phyloP scores from a whole-genome alignment of 441 rosid species.

The Euphorbia schlechtendalii region DNA sequence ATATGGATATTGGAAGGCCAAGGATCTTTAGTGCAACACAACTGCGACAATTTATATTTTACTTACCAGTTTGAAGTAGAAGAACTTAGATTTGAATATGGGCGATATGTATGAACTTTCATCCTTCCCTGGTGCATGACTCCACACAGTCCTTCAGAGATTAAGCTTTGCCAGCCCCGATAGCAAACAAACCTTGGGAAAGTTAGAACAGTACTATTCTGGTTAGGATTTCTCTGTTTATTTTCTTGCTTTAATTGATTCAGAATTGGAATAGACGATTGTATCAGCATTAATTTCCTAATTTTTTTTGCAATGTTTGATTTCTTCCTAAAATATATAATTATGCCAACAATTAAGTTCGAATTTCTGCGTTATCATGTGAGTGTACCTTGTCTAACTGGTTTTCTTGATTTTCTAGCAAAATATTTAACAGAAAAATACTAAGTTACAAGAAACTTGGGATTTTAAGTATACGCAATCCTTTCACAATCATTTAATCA shows the following conservation, averaged over 20 bases:
- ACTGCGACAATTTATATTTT: background rate
- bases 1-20: background rate
- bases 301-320: background rate
- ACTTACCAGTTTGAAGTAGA: background rate
- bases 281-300: background rate
- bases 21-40: background rate
- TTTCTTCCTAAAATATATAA: background rate
- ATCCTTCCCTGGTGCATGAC: background rate
- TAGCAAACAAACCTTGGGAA: background rate
- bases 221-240: background rate
- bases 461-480: background rate
- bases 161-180: background rate
- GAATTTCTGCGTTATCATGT: too few species aligned
- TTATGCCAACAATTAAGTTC: background rate
- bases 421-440: background rate
- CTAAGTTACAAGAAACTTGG: background rate
- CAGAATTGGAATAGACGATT: background rate
- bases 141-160: background rate
- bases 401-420: background rate
- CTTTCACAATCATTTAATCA: background rate
- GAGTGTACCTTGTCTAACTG: background rate
- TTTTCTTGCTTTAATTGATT: background rate
- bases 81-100: background rate
- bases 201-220: background rate
- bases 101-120: background rate